Evolutionary conservation across 768 basidiomycete species (phyloP).

Genomic region (Ramaria rubella): DNA sequence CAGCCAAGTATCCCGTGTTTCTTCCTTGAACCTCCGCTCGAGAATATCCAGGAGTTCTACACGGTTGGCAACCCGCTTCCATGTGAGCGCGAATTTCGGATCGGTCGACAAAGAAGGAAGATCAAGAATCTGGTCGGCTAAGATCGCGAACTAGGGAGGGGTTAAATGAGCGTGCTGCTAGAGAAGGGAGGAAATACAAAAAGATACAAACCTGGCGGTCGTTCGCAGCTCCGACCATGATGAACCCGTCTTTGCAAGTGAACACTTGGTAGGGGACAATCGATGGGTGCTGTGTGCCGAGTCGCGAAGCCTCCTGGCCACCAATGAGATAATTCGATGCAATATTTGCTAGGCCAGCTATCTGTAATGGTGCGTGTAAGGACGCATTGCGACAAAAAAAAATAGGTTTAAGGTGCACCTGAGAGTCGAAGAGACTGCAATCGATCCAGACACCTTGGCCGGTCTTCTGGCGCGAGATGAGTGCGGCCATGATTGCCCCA

Average conservation of each 20-base stretch:
- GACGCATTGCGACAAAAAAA: not conserved
- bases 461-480: slow-evolving; percentile 75
- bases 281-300: slow-evolving; percentile 92
- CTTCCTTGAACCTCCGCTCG: slow-evolving; percentile 47
- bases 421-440: slow-evolving; percentile 87
- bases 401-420: slow-evolving; percentile 41
- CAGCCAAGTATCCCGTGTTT: slow-evolving; percentile 69
- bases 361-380: slow-evolving; percentile 35
- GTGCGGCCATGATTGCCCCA: slow-evolving; percentile 86
- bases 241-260: slow-evolving; percentile 75
- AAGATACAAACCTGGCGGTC: slow-evolving; percentile 58
- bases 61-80: slow-evolving; percentile 69
- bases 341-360: slow-evolving; percentile 87
- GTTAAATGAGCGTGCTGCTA: not conserved
- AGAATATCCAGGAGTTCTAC: slow-evolving; percentile 63
- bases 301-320: slow-evolving; percentile 71
- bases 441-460: slow-evolving; percentile 89
- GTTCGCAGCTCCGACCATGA: slow-evolving; percentile 94
- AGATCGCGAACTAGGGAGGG: slow-evolving; percentile 53
- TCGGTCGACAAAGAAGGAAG: slow-evolving; percentile 53
- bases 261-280: slow-evolving; percentile 93
- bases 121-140: slow-evolving; percentile 58
- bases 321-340: slow-evolving; percentile 90
- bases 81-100: slow-evolving; percentile 65
- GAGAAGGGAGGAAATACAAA: not conserved